Evolutionary conservation across 1,284 basidiomycete genomes (phyloP), one percentile per base, ranked within the genome.

Genomic region (Kwoniella shivajii): DNA sequence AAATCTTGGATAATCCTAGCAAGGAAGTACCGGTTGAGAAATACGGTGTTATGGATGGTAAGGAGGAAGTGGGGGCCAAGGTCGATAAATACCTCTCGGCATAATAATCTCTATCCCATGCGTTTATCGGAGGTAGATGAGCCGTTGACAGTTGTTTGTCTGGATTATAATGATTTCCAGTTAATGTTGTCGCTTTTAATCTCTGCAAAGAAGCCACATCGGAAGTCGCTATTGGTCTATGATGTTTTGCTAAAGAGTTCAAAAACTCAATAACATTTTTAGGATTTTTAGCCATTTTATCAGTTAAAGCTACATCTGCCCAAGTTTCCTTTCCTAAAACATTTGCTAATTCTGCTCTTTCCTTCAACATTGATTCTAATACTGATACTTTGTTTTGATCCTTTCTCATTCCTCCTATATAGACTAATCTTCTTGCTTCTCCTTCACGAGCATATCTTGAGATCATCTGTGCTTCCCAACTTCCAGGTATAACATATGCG

Each of bases 281-380:
- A 47, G 92, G 92, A 38, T 84, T 88, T 76, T 88, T 90, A 4
- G 92, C 92, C 93, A 97, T 97, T 80, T 95, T 97, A 77, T 96
- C 92, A 29, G 85, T 84, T 6, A 96, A 81, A 1, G 87, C 84
- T 82, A 95, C 88, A 58, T 90, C 85, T 0, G 86, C 90, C 80
- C 85, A 97, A 62, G 88, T 92, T 41, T 86, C 81, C 67, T 86
- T 85, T 7, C 93, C 92, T 18, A 94, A 86, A 18, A 96, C 79
- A 24, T 80, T 83, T 0, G 93, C 92, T 9, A 95, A 81, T 67
- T 92, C 84, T 7, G 86, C 88, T 22, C 93, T 84, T 43, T 85
- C 85, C 31, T 80, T 80, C 18, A 98, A 78, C 54, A 97, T 80
- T n/a, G 78, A 78, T 64, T 96, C 92, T 36, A 97, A 76, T 4